Evolutionary conservation across 345 rosid genomes (phyloP), one percentile per base, ranked within the genome.

Genomic region (Abelmoschus esculentus): DNA sequence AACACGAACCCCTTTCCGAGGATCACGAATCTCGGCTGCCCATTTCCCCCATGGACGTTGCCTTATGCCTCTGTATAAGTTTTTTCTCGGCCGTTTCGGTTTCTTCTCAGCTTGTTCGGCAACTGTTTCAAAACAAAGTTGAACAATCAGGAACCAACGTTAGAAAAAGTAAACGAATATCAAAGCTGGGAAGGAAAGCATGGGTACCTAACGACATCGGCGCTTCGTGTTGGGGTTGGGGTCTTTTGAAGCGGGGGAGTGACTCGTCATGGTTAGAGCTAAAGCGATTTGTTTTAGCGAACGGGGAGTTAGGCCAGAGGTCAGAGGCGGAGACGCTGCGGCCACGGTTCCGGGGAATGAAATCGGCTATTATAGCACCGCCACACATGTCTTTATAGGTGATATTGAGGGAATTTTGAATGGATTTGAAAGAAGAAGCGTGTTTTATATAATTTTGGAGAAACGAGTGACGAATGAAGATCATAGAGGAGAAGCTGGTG

Each of bases 21-120:
- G 97, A 70, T 91, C 97, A 36, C 97, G 96, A 73, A 91, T 92
- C 91, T 92, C 98, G 4, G 98, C 98, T 0, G 98, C 98, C 92
- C 93, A 89, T 86, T 92, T 92, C 12, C 96, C 98, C 98, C 98
- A 92, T 1, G 98, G 96, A 0, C 98, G 87, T 69, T 92, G 90
- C 84, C 98, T 85, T 76, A 91, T 91, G 4, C 97, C 97, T 56
- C 96, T 82, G 84, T 87, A 91, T 56, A 85, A 73, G 55, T 87
- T 89, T 90, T 89, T 91, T 80, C 89, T 85, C 84, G 83, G 91
- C 77, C 82, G 79, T 80, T 89, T 91, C 7, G 71, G 19, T 13
- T 72, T 73, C 74, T 84, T 83, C 82, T 79, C 86, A 17, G 32
- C 78, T 28, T 6, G 81, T 60, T 40, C 86, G 68, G 64, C 78